Base-by-base conservation (phyloP, 2,329 filamentous ascomycete genomes). In the Colletotrichum cordylinicola region DNA sequence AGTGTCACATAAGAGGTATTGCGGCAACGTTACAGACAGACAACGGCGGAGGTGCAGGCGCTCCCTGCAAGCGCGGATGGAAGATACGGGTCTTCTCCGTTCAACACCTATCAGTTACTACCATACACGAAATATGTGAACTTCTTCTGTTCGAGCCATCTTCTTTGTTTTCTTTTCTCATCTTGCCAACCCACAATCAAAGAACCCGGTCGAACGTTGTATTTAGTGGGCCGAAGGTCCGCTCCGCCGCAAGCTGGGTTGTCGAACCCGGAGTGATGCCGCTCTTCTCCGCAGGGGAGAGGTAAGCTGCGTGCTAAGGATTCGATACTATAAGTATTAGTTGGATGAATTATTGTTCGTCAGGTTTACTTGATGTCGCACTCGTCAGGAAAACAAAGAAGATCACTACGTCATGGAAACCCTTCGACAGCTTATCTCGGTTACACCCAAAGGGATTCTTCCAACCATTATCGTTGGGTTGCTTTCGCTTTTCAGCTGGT, bases 321-420 rank as follows among this genome's bases (percentile, higher is more conserved):
- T 13, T 48, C 3, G 3, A n/a, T 48, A 3, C 18, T 48, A 48
- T 48, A 48, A 48, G 39, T 12, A 48, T 12, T 12, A 7, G 5
- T 7, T 3, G n/a, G 2, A 12, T 1, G 10, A 5, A 48, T 48
- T 12, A 9, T 6, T 4, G 6, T 9, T 12, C 9, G 2, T n/a
- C 9, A 9, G 3, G 39, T 4, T 48, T n/a, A 6, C 9, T 0
- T n/a, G 39, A 3, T 12, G 5, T 21, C 9, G 9, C 39, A n/a
- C 39, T 12, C 43, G 12, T 48, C n/a, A 6, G 43, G 1, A 8
- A 48, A 2, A n/a, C 43, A 21, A 21, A 48, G 9, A 48, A 48
- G 10, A 48, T 3, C 13, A 2, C 0, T 1, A 48, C n/a, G 10
- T 9, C 43, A 48, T 48, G 43, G 43, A 48, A 7, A 48, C 18